A percentile compares a stretch with the other conserved stretches of the same genome.
Evolutionary conservation across 2,329 filamentous ascomycete species (phyloP).

Genomic region (Colletotrichum trifolii): DNA sequence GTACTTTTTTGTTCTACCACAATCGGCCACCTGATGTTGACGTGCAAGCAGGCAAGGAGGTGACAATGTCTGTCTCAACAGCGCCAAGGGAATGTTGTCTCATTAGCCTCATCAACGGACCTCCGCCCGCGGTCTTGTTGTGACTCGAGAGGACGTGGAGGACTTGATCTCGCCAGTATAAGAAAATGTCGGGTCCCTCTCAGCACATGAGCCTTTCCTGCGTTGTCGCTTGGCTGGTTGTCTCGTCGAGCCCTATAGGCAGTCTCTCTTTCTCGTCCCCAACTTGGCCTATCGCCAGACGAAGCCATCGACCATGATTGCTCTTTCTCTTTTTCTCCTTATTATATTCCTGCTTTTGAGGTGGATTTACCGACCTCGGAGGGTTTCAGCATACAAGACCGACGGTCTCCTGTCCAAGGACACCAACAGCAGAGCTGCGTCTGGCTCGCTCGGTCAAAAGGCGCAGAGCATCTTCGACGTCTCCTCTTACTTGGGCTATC

Average conservation of each 20-base stretch:
- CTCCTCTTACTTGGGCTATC: too few species aligned
- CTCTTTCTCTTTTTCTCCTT: neutral
- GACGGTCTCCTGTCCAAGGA: neutral
- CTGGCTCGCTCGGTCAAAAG: conserved; percentile 35
- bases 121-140: neutral
- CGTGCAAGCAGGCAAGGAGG: neutral
- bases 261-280: too few species aligned
- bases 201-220: neutral
- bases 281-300: neutral
- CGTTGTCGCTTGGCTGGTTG: neutral
- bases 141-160: neutral
- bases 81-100: conserved; percentile 3
- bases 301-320: neutral
- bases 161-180: too few species aligned
- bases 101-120: neutral
- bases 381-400: conserved; percentile 1
- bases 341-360: conserved; percentile 15
- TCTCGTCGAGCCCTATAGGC: neutral
- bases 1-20: neutral
- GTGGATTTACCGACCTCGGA: conserved; percentile 14
- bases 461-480: conserved; percentile 6
- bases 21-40: neutral
- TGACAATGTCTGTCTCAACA: conserved; percentile 1
- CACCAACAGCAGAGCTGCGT: conserved; percentile 36
- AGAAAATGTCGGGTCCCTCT: neutral